phyloP scores from a whole-genome alignment of 2,329 filamentous ascomycete genomes.

The Fusarium buharicum region DNA sequence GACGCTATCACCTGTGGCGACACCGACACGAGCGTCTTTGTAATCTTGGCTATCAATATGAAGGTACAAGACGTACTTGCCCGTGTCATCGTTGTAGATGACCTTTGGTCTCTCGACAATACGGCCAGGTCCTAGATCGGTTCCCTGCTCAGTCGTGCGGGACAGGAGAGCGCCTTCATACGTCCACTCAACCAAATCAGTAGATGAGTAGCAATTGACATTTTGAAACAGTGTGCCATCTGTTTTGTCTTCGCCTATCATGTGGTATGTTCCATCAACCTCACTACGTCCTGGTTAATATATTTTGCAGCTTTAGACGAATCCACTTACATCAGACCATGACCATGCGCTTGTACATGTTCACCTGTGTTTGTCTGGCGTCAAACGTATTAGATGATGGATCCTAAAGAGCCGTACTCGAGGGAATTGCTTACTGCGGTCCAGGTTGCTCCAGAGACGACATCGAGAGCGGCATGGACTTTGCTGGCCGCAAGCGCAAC shows the following conservation, averaged over 20 bases:
- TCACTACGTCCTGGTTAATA: constrained; percentile 13
- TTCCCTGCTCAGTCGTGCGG: constrained; percentile 52
- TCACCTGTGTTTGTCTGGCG: constrained; percentile 58
- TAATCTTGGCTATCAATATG: constrained; percentile 73
- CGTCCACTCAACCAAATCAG: constrained; percentile 71
- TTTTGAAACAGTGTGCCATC: constrained; percentile 70
- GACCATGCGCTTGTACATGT: constrained; percentile 74
- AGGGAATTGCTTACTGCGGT: constrained; percentile 50
- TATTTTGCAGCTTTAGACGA: fast-evolving
- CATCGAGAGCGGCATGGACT: constrained; percentile 43
- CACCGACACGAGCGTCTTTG: constrained; percentile 71
- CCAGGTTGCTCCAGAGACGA: constrained; percentile 60
- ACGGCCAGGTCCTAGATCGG: constrained; percentile 69
- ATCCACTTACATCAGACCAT: constrained; percentile 64
- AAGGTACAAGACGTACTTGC: constrained; percentile 75
- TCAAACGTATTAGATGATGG: background rate
- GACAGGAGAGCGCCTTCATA: constrained; percentile 69
- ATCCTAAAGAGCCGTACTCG: fast-evolving
- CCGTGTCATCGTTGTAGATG: constrained; percentile 71
- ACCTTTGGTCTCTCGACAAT: constrained; percentile 76
- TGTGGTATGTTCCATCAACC: constrained; percentile 69
- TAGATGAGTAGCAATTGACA: constrained; percentile 74
- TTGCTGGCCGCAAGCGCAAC: constrained; percentile 12
- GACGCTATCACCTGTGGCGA: constrained; percentile 67
- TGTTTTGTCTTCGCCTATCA: constrained; percentile 76